Base-by-base conservation (phyloP, 2,329 filamentous ascomycete genomes). In the Aspergillus quadrilineatus region DNA sequence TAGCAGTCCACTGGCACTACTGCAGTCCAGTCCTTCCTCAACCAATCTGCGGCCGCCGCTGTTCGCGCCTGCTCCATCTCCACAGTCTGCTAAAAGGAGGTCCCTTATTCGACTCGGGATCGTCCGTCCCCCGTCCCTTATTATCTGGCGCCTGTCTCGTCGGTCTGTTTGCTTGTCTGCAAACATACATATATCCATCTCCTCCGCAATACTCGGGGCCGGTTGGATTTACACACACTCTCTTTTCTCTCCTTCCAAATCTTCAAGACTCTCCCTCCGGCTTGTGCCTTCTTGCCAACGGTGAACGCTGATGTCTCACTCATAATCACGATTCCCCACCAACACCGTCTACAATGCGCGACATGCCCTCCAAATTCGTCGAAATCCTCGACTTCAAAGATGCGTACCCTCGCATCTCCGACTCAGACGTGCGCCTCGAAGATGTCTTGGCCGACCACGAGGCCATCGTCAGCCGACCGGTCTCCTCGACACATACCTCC, bases 361-460 rank as follows among this genome's bases (percentile, higher is more conserved):
- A 70, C 54, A 74, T 72, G 62, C 61, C 73, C 15, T 77, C 74
- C 59, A 75, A 70, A 59, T 77, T 77, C 60, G 69, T 76, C 56
- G 75, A 77, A 61, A 75, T 77, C 52, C 72, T 77, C 60, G 70
- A 76, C 61, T 66, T 70, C 44, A 68, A 73, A 56, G 66, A 70
- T 43, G 63, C 63, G 22, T 63, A 69, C 30, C 63, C 65, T 12
- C 69, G 68, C 51, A 69, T 73, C 32, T 75, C 73, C 44, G 67
- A 73, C 53, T 72, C 68, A 17, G 75, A 77, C 54, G 75, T 77
- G 47, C 72, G 72, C 6, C 71, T 77, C 2, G 75, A 77, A 57
- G 75, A 77, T 49, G 73, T 77, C 57, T 69, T 77, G 15, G 74
- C 72, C 56, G 69, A 72, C 48, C 70, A 74, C 51, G 70, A 76